phyloP scores from a whole-genome alignment of 2,329 filamentous ascomycete species.

The Aspergillus uvarum region DNA sequence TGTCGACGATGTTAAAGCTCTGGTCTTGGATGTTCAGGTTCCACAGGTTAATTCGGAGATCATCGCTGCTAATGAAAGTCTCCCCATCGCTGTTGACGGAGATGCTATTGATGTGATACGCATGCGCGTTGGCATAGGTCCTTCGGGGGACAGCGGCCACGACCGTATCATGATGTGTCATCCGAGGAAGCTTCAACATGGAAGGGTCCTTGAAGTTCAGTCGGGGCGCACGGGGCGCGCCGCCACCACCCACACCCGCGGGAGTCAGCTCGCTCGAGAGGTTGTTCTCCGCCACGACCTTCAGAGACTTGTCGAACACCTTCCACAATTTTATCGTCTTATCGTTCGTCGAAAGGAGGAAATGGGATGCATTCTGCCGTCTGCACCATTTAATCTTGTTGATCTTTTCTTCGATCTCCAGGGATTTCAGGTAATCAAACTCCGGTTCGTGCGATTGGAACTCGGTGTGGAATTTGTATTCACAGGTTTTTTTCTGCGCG shows the following conservation, averaged over 20 bases:
- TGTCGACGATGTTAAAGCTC: constrained; percentile 99
- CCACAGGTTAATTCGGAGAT: constrained; percentile 97
- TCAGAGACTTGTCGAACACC: constrained; percentile 98
- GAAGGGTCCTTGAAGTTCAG: constrained; percentile 75
- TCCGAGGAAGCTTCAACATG: constrained; percentile 87
- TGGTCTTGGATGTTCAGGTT: constrained; percentile 99
- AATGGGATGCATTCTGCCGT: constrained; percentile 97
- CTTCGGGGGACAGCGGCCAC: constrained; percentile 93
- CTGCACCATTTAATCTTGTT: constrained; percentile 99
- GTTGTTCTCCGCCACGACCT: constrained; percentile 98
- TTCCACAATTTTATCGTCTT: constrained; percentile 99
- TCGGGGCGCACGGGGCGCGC: constrained; percentile 70
- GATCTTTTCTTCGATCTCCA: constrained; percentile 99
- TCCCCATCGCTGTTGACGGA: constrained; percentile 99
- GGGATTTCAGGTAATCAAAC: constrained; percentile 98
- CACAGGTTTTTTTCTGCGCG: constrained; percentile 94
- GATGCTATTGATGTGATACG: constrained; percentile 99
- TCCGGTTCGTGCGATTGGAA: constrained; percentile 99
- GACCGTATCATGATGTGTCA: constrained; percentile 97
- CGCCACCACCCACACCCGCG: constrained; percentile 67
- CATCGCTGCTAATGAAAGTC: constrained; percentile 98
- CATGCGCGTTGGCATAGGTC: constrained; percentile 97
- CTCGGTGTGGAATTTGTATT: constrained; percentile 99
- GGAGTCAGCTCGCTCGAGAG: constrained; percentile 92
- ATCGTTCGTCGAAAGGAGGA: constrained; percentile 96